These are phyloP conservation scores for Didymellaceae sp. DNA, from an alignment of 2,329 filamentous ascomycete species.

Conservation along the genomic window DNA sequence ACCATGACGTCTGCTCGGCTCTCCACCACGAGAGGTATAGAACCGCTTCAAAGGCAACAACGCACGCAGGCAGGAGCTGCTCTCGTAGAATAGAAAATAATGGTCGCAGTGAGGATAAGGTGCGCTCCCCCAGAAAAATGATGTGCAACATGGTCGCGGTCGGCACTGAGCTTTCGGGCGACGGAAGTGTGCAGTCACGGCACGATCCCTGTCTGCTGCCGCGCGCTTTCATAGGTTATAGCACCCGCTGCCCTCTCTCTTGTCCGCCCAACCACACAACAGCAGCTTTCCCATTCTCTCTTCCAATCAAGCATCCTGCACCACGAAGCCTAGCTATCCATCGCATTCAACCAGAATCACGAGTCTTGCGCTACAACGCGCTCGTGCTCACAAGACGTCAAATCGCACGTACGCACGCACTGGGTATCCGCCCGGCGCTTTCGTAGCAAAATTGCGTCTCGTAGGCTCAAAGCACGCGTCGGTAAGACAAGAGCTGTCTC, in stretches of 20 bases:
- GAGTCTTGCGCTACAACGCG: conserved; percentile 36
- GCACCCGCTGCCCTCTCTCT: conserved; percentile 30
- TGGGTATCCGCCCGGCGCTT: conserved; percentile 24
- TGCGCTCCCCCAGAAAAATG: conserved; percentile 1
- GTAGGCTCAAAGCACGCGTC: conserved; percentile 21
- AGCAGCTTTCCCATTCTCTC: conserved; percentile 28
- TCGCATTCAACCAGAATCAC: conserved; percentile 26
- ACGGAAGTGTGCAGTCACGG: too few species aligned
- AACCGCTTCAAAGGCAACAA: background rate
- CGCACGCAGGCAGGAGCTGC: background rate
- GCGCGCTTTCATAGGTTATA: conserved; percentile 23
- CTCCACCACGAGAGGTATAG: conserved; percentile 1
- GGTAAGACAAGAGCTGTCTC: conserved; percentile 26
- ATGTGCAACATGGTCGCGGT: conserved; percentile 16
- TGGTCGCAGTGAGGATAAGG: background rate
- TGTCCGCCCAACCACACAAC: conserved; percentile 39
- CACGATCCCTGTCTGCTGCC: conserved; percentile 25
- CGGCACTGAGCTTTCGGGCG: conserved; percentile 6
- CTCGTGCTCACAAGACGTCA: conserved; percentile 28
- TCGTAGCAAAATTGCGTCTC: conserved; percentile 16
- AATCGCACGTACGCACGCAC: conserved; percentile 22
- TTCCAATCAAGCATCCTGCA: conserved; percentile 43
- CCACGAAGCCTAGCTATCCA: conserved; percentile 30
- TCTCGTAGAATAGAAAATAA: background rate
- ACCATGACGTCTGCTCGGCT: conserved; percentile 15